These are phyloP conservation scores for Helenozyma rhizophorensis DNA, from an alignment of 805 yeast species.

Conservation along the genomic window DNA sequence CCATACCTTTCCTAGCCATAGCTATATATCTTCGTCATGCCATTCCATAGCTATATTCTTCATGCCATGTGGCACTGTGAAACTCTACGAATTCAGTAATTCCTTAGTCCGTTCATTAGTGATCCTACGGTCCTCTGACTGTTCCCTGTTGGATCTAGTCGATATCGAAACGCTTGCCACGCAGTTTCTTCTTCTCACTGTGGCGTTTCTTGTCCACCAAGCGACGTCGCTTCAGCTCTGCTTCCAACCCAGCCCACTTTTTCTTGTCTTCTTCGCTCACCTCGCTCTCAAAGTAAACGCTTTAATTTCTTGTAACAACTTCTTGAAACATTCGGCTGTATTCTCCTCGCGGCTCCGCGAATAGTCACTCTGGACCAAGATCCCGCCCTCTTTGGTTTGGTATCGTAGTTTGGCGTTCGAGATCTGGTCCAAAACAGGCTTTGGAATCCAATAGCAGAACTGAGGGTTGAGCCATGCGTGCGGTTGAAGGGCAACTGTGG, in stretches of 20 bases:
- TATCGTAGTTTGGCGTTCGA: conserved; percentile 41
- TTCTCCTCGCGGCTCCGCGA: conserved; percentile 58
- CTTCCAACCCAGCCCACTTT: conserved; percentile 47
- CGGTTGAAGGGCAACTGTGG: conserved; percentile 49
- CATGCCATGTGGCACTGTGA: too few relatives aligned
- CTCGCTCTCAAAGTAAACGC: conserved; percentile 47
- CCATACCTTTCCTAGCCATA: too few relatives aligned
- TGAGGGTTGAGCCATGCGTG: conserved; percentile 40
- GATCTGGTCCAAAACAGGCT: conserved; percentile 41
- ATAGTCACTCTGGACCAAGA: conserved; percentile 58
- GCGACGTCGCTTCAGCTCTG: conserved; percentile 28
- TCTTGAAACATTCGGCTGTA: conserved; percentile 53
- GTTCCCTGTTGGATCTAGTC: too few relatives aligned
- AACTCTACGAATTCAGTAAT: too few relatives aligned
- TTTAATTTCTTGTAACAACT: conserved; percentile 51
- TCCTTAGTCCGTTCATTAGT: too few relatives aligned
- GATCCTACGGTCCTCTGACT: too few relatives aligned
- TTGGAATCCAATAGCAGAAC: conserved; percentile 56
- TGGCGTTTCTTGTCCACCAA: conserved; percentile 31
- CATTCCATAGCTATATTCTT: too few relatives aligned
- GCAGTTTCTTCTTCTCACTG: conserved; percentile 34
- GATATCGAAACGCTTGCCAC: conserved; percentile 33
- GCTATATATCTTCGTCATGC: too few relatives aligned
- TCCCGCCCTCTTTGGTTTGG: conserved; percentile 49
- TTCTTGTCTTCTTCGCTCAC: conserved; percentile 40